Evolutionary conservation across 495 filamentous ascomycete species (phyloP), one percentile per base, ranked within the genome.

Genomic region (Parathielavia hyrcaniae): DNA sequence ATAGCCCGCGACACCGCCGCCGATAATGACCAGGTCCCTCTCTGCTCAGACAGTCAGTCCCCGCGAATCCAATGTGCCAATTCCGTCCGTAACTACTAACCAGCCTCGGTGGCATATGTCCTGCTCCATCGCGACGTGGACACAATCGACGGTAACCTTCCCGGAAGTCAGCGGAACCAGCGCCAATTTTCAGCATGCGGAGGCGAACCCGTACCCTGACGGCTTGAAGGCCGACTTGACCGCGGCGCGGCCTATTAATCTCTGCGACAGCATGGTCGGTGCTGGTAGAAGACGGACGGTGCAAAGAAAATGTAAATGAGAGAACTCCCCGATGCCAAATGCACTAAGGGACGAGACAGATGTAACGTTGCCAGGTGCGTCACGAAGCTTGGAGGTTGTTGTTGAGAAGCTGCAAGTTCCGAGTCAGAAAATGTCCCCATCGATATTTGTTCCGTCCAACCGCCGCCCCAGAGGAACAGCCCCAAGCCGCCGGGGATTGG

Each of bases 1-100:
- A 81, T 98, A 98, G 72, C 93, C 93, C 66, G 91, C 93, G 64
- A 97, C 95, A 79, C 93, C 93, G 72, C 93, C 93, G 69, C 93
- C 93, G 67, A 96, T 91, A 75, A 97, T 90, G 65, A 97, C 87
- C 39, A 96, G 78, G 72, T 96, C 91, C 69, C 91, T 87, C 67
- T 89, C 90, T 95, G 69, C 61, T 56, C 61, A 53, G 36, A 51
- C 62, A 55, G 66, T 70, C 60, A 67, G 64, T n/a, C 57, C 53
- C 67, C 19, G 20, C 6, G 20, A 34, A 34, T 20, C 44, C 53
- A 59, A 35, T 45, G n/a, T n/a, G 40, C 34, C 23, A 48, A 14
- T 20, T 19, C 14, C 12, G 14, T 32, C 9, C 22, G 10, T 38
- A 19, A 32, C 41, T 48, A 73, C 84, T 73, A 62, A 93, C 90